phyloP scores from a whole-genome alignment of 83 land plant species.

The Picea mariana region DNA sequence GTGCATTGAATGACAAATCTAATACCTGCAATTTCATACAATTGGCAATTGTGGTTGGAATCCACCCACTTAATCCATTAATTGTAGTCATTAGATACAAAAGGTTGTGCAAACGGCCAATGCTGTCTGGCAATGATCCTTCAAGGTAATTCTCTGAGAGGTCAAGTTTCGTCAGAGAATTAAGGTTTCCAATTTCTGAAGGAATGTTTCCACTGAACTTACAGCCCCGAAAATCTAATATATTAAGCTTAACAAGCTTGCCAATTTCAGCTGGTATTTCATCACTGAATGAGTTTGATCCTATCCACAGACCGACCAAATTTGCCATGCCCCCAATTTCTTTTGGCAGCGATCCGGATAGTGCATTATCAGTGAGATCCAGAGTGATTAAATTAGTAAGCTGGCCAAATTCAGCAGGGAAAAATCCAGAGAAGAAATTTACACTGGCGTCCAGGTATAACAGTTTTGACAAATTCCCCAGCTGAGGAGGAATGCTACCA shows the following conservation, averaged over 20 bases:
- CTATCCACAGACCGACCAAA: slow-evolving; percentile 22
- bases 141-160: slow-evolving; percentile 40
- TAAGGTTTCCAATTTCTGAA: slow-evolving; percentile 28
- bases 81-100: slow-evolving; percentile 22
- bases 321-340: slow-evolving; percentile 18
- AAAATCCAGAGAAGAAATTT: slow-evolving; percentile 36
- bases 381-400: slow-evolving; percentile 24
- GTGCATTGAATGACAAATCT: slow-evolving; percentile 45
- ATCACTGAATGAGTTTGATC: slow-evolving; percentile 24
- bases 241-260: slow-evolving; percentile 29
- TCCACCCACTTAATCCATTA: slow-evolving; percentile 43
- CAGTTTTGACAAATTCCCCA: slow-evolving; percentile 40
- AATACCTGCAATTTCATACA: slow-evolving; percentile 34
- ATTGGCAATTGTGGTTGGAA: slow-evolving; percentile 49
- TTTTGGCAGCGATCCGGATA: slow-evolving; percentile 28
- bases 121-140: slow-evolving; percentile 38
- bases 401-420: slow-evolving; percentile 35
- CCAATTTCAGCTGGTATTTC: slow-evolving; percentile 41
- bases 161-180: slow-evolving; percentile 27
- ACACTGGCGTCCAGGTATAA: slow-evolving; percentile 31
- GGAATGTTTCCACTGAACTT: slow-evolving; percentile 44
- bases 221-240: slow-evolving; percentile 24
- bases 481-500: slow-evolving; percentile 35
- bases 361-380: slow-evolving; percentile 40
- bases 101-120: slow-evolving; percentile 45